Conservation (phyloP, 1,284 basidiomycete genomes). For the Fomitopsis schrenkii region DNA sequence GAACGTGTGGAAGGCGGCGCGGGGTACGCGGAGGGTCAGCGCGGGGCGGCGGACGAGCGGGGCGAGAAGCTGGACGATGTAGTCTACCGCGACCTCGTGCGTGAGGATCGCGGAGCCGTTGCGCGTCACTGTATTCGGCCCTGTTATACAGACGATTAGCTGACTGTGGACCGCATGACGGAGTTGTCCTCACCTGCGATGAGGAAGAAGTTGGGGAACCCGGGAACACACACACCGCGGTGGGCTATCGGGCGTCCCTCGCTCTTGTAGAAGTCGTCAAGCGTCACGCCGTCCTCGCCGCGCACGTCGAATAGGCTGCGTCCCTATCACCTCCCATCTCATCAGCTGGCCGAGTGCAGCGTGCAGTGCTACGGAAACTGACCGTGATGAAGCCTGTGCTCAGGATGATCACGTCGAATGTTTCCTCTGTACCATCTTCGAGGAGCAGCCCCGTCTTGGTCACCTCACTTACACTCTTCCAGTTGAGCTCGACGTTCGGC, state of each 20-base stretch:
- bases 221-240: slow-evolving; percentile 30
- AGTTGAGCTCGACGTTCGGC: slow-evolving; percentile 39
- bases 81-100: slow-evolving; percentile 40
- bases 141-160: slow-evolving; percentile 21
- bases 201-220: slow-evolving; percentile 36
- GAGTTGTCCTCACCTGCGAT: slow-evolving; percentile 2
- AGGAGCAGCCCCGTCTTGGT: slow-evolving; percentile 31
- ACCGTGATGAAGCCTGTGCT: slow-evolving; percentile 29
- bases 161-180: not conserved
- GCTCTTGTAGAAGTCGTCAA: slow-evolving; percentile 30
- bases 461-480: slow-evolving; percentile 34
- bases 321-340: slow-evolving; percentile 16
- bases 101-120: slow-evolving; percentile 43
- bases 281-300: slow-evolving; percentile 22
- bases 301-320: slow-evolving; percentile 23
- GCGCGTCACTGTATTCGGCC: slow-evolving; percentile 44
- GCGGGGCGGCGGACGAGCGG: slow-evolving; percentile 28
- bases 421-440: slow-evolving; percentile 20
- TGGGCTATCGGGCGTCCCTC: slow-evolving; percentile 34
- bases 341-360: not conserved
- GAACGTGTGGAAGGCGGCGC: slow-evolving; percentile 31
- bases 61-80: slow-evolving; percentile 35
- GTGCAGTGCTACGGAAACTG: not conserved
- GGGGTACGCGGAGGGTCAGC: slow-evolving; percentile 6
- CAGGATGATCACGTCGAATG: slow-evolving; percentile 29